Conservation (phyloP, 257 asterid species). For the Datura wrightii region DNA sequence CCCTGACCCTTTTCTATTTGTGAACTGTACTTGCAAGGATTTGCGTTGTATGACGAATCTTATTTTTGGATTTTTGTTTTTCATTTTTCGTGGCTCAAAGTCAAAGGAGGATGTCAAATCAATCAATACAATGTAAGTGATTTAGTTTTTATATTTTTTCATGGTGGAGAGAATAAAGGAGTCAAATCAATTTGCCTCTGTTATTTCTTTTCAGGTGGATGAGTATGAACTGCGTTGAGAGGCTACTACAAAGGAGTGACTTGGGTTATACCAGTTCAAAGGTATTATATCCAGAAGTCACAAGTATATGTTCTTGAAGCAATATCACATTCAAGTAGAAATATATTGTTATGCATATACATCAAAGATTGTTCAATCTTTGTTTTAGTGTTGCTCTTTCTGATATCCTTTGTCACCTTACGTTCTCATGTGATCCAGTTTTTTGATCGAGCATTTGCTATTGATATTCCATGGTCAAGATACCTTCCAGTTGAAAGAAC, state of each 20-base stretch:
- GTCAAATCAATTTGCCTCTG: conserved; percentile 34
- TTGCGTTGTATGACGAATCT: conserved; percentile 19
- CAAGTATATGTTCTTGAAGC: conserved; percentile 17
- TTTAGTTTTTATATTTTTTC: conserved; percentile 27
- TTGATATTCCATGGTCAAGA: conserved; percentile 75
- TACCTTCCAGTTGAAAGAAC: conserved; percentile 78
- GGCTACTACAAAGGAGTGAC: conserved; percentile 50
- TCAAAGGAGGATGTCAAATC: conserved; percentile 62
- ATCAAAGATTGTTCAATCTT: conserved; percentile 26
- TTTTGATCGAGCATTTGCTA: conserved; percentile 58
- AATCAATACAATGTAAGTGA: conserved; percentile 66
- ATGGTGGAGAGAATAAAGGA: conserved; percentile 32
- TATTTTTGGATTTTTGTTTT: conserved; percentile 36
- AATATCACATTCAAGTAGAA: neutral
- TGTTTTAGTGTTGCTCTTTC: conserved; percentile 28
- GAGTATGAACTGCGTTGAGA: conserved; percentile 59
- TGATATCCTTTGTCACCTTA: conserved; percentile 23
- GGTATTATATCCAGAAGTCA: conserved; percentile 50
- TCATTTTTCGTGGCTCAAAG: conserved; percentile 49
- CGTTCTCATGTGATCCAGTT: conserved; percentile 55
- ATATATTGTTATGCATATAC: conserved; percentile 21
- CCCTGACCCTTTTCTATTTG: neutral
- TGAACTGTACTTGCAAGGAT: conserved; percentile 8
- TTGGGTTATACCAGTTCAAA: conserved; percentile 49
- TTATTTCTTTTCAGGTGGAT: conserved; percentile 71